Evolutionary conservation across 2,329 filamentous ascomycete species (phyloP).

Genomic region (Pseudonectria buxi): DNA sequence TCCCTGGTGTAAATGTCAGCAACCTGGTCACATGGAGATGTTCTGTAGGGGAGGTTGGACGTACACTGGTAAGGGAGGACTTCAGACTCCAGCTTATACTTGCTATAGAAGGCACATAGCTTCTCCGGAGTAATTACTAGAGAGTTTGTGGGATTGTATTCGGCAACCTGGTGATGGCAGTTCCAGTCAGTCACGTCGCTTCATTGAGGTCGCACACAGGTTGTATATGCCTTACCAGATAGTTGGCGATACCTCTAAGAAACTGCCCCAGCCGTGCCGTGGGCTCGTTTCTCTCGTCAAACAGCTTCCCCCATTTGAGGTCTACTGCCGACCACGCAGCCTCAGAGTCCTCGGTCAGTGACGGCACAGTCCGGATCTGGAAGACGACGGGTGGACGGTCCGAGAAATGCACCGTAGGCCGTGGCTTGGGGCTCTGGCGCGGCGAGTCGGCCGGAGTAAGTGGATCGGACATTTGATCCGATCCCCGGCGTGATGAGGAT

Average conservation of each 20-base stretch:
- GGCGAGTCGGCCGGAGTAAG: conserved; percentile 2
- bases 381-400: background rate
- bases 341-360: too few species aligned
- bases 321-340: conserved; percentile 45
- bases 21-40: too few species aligned
- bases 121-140: conserved; percentile 71
- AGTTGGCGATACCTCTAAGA: conserved; percentile 64
- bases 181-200: too few species aligned
- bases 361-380: background rate
- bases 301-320: conserved; percentile 69
- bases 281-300: conserved; percentile 59
- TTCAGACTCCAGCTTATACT: conserved; percentile 58
- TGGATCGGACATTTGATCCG: conserved; percentile 1
- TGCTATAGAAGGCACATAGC: conserved; percentile 65
- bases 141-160: conserved; percentile 24
- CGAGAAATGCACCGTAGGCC: conserved; percentile 7
- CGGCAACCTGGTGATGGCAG: conserved; percentile 21
- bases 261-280: conserved; percentile 65
- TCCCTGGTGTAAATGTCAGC: conserved; percentile 29
- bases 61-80: conserved; percentile 61
- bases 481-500: conserved; percentile 8
- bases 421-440: conserved; percentile 10
- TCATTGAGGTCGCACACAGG: too few species aligned
- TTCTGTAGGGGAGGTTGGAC: conserved; percentile 10
- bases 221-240: conserved; percentile 50